These are phyloP conservation scores for Colletotrichum sp. DNA, from an alignment of 2,329 filamentous ascomycete genomes.

Conservation along the genomic window DNA sequence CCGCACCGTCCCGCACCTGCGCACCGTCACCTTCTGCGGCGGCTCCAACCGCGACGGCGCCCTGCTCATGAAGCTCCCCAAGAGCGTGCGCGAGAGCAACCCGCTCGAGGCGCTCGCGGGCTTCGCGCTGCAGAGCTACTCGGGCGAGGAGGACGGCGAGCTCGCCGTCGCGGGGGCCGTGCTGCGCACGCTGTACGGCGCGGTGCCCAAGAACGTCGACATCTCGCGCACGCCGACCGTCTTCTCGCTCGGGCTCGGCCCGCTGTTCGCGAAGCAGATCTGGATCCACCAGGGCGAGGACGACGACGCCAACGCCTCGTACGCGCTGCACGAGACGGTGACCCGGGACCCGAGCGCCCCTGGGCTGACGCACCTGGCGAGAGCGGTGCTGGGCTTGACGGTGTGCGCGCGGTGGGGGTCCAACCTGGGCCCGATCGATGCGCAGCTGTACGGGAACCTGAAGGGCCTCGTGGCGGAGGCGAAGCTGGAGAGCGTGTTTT, in stretches of 20 bases:
- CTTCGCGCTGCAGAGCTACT: background rate
- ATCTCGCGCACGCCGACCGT: constrained; percentile 42
- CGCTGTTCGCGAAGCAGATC: constrained; percentile 53
- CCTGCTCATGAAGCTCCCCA: constrained; percentile 73
- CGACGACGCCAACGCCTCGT: constrained; percentile 63
- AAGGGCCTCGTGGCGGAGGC: constrained; percentile 43
- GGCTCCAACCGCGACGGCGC: constrained; percentile 88
- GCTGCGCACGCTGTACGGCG: constrained; percentile 40
- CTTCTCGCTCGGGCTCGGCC: constrained; percentile 46
- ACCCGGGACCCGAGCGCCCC: constrained; percentile 72
- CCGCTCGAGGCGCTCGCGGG: constrained; percentile 59
- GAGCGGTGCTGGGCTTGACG: constrained; percentile 74
- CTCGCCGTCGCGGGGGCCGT: constrained; percentile 39
- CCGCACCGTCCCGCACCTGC: constrained; percentile 71
- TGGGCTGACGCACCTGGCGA: constrained; percentile 74
- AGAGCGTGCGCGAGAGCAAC: constrained; percentile 63
- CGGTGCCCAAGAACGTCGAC: constrained; percentile 45
- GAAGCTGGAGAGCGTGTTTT: constrained; percentile 48
- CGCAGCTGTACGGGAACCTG: constrained; percentile 46
- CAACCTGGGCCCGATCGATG: constrained; percentile 56
- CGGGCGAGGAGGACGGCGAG: constrained; percentile 23
- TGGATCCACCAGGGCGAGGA: constrained; percentile 58
- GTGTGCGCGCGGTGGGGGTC: constrained; percentile 78
- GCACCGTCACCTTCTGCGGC: constrained; percentile 81
- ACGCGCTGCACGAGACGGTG: constrained; percentile 75